Evolutionary conservation across 1,284 basidiomycete genomes (phyloP), one percentile per base, ranked within the genome.

Genomic region (Vanrija humicola): DNA sequence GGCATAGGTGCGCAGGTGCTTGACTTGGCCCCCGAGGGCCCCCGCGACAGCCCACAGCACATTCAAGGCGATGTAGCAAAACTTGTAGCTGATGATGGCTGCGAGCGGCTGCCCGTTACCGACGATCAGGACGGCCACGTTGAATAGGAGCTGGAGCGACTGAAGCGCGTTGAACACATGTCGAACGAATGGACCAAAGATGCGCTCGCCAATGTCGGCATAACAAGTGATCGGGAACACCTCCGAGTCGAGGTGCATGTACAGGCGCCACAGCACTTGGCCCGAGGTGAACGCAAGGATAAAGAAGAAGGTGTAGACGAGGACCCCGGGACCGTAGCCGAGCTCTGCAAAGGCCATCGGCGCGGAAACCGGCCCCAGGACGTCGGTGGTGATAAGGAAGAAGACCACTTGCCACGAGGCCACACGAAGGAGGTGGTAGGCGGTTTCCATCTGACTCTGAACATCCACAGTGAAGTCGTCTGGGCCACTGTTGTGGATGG

Each of bases 281-380:
- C 56, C 56, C 3, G 47, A 28, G 21, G 28, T 5, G 15, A 58
- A 54, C 1, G 56, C 56, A 7, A 54, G 48, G n/a, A 54, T 25
- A 42, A 43, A 56, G 50, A 56, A 56, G 42, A 47, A 26, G 10
- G 46, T 52, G 43, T 52, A 66, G 18, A 66, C 53, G 5, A 59
- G 46, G 14, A 67, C 47, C 1, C 66, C 66, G 12, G 66, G 63
- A 5, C 42, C 59, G 23, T 62, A 52, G 3, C 65, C 67, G n/a
- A 67, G 55, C 19, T 48, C 29, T 9, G 56, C 43, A 56, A 74
- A 69, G 18, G 69, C 67, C 45, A 69, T 70, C 0, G 70, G 68
- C 0, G 72, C 65, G 50, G 66, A 66, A 59, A 66, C 48, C 5
- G 70, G 70, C 15, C 74, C 74, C 5, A 75, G 59, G 25, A 75